phyloP scores from a whole-genome alignment of 495 filamentous ascomycete species.

The Trichoderma reesei region DNA sequence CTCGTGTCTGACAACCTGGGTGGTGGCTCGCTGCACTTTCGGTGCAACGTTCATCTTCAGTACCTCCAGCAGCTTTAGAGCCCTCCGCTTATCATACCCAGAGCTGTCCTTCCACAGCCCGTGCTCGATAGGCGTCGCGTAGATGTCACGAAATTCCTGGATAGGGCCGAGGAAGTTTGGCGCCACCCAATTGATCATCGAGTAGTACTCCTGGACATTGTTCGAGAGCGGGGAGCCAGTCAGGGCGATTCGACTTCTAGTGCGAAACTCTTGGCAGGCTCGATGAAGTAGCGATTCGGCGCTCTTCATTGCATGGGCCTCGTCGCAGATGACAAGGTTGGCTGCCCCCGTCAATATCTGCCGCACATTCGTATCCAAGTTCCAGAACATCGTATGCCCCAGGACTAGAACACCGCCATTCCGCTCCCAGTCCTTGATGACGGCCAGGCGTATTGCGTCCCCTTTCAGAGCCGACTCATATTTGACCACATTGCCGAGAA shows the following conservation, averaged over 20 bases:
- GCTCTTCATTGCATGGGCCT: constrained; percentile 77
- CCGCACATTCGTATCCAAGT: constrained; percentile 18
- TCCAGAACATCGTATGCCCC: constrained; percentile 57
- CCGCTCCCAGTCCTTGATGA: constrained; percentile 48
- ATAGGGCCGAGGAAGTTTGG: constrained; percentile 62
- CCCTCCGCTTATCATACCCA: constrained; percentile 38
- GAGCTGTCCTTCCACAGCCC: constrained; percentile 61
- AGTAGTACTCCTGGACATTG: constrained; percentile 69
- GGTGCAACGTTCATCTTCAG: constrained; percentile 63
- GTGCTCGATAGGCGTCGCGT: constrained; percentile 58
- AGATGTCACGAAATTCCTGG: constrained; percentile 56
- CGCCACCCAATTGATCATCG: constrained; percentile 83
- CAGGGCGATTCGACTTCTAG: constrained; percentile 69
- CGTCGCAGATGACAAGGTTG: constrained; percentile 76
- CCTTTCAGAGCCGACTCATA: constrained; percentile 27
- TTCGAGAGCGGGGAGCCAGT: constrained; percentile 85
- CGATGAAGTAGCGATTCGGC: constrained; percentile 36
- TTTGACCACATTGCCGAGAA: constrained; percentile 44
- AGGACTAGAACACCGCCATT: constrained; percentile 66
- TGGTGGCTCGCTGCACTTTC: constrained; percentile 69
- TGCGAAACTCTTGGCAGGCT: constrained; percentile 47
- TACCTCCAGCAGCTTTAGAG: constrained; percentile 56
- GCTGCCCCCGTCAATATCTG: constrained; percentile 48
- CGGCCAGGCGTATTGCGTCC: constrained; percentile 25
- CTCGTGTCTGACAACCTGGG: constrained; percentile 50